Conservation (phyloP, 441 rosid genomes). For the Pelargonium hybrid region DNA sequence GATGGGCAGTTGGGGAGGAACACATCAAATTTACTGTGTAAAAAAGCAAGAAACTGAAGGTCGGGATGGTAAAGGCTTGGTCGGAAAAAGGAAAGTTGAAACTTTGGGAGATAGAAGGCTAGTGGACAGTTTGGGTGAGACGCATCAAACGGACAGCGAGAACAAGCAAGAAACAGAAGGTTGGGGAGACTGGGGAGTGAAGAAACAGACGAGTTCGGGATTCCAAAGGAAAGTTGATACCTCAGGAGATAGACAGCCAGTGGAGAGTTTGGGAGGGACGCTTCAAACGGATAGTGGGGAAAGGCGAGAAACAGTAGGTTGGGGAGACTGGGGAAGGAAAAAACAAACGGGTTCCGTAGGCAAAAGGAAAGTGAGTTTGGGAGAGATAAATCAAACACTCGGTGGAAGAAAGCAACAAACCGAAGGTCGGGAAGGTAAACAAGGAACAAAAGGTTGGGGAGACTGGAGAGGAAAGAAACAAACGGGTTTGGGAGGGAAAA, state of each 20-base stretch:
- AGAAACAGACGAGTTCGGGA: neutral
- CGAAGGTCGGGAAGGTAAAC: neutral
- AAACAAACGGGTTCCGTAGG: neutral
- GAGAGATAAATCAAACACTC: neutral
- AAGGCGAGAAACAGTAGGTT: neutral
- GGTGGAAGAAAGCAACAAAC: neutral
- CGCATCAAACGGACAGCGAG: neutral
- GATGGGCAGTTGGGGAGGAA: too few species aligned
- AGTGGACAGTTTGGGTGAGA: neutral
- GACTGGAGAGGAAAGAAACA: neutral
- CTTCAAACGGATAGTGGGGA: neutral
- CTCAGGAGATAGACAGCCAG: neutral
- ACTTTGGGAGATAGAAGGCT: neutral
- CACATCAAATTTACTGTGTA: too few species aligned
- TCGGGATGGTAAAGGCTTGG: neutral
- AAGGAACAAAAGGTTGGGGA: neutral
- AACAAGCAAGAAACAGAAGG: neutral
- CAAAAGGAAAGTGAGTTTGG: neutral
- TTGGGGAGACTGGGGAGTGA: constrained; percentile 3
- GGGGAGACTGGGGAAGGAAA: neutral
- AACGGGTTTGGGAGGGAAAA: neutral
- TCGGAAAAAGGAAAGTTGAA: neutral
- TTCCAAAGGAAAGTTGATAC: neutral
- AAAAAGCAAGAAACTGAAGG: neutral
- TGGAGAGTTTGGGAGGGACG: too few species aligned